Percentiles rank a stretch among this genome's conserved stretches.
These are phyloP conservation scores for Populus davidiana DNA, from an alignment of 345 rosid species.

Conservation along the genomic window DNA sequence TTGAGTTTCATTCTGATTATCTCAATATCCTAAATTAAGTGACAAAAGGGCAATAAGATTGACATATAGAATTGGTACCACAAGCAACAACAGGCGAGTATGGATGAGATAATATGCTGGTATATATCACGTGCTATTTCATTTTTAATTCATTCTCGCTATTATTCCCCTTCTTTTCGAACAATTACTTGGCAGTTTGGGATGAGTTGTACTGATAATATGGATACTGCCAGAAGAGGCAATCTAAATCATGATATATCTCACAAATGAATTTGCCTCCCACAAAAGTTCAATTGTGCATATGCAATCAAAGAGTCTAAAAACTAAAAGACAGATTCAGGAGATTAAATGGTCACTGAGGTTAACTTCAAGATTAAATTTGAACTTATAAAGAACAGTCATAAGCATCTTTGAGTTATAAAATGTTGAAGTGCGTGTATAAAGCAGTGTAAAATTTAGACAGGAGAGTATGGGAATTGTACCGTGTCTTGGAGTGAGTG, in stretches of 20 bases:
- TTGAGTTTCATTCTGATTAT: conserved; percentile 43
- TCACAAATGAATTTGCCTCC: not conserved
- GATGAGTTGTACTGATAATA: no score
- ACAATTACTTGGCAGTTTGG: no score
- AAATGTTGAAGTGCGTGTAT: not conserved
- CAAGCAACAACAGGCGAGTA: not conserved
- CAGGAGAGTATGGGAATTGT: not conserved
- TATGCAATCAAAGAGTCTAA: not conserved
- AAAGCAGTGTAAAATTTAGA: not conserved
- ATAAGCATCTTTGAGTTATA: not conserved
- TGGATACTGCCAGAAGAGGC: not conserved
- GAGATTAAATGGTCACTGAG: not conserved
- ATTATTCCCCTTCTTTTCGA: no score
- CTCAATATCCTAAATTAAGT: conserved; percentile 52
- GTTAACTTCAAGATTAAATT: not conserved
- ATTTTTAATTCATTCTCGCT: no score
- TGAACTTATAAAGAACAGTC: not conserved
- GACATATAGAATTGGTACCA: not conserved
- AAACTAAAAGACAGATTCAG: not conserved
- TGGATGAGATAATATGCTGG: not conserved
- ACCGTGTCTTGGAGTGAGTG: conserved; percentile 53
- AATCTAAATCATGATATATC: not conserved
- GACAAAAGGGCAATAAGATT: not conserved
- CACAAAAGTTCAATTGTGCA: not conserved
- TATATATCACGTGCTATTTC: not conserved